Conservation (phyloP, 2,329 filamentous ascomycete genomes). For the Calonectria multiphialidica region DNA sequence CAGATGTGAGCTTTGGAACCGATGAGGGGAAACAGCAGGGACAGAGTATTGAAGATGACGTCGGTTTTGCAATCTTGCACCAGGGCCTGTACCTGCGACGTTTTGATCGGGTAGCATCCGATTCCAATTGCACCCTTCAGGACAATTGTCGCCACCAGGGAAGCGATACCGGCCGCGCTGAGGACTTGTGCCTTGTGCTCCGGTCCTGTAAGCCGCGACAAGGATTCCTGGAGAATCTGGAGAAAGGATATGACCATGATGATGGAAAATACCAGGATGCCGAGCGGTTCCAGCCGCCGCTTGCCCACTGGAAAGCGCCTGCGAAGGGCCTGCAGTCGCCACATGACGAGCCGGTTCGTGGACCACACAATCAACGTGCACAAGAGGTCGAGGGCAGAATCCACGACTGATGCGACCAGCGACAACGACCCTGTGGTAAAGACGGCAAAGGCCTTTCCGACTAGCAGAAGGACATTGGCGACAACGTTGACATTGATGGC, state of each 20-base stretch:
- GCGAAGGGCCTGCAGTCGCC: conserved; percentile 60
- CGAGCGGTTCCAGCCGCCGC: conserved; percentile 77
- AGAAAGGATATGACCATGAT: conserved; percentile 88
- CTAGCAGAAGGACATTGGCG: conserved; percentile 80
- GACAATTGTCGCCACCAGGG: conserved; percentile 79
- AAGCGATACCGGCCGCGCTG: conserved; percentile 47
- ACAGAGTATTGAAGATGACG: conserved; percentile 89
- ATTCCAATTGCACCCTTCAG: conserved; percentile 87
- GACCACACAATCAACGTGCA: conserved; percentile 85
- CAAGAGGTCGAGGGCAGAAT: conserved; percentile 82
- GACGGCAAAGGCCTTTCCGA: conserved; percentile 81
- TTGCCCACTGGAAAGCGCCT: conserved; percentile 81
- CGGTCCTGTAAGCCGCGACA: conserved; percentile 68
- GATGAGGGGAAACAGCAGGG: conserved; percentile 85
- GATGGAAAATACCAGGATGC: conserved; percentile 82
- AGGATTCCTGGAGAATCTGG: conserved; percentile 78
- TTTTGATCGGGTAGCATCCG: conserved; percentile 85
- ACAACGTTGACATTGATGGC: conserved; percentile 87
- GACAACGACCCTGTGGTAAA: conserved; percentile 83
- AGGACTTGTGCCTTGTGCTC: conserved; percentile 62
- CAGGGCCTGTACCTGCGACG: conserved; percentile 83
- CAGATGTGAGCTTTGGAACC: conserved; percentile 70
- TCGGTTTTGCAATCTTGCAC: conserved; percentile 67
- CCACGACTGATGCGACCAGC: conserved; percentile 80
- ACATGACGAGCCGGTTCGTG: conserved; percentile 77